Base-by-base conservation (phyloP, 176 grass and related monocot genomes). In the Zea mays region DNA sequence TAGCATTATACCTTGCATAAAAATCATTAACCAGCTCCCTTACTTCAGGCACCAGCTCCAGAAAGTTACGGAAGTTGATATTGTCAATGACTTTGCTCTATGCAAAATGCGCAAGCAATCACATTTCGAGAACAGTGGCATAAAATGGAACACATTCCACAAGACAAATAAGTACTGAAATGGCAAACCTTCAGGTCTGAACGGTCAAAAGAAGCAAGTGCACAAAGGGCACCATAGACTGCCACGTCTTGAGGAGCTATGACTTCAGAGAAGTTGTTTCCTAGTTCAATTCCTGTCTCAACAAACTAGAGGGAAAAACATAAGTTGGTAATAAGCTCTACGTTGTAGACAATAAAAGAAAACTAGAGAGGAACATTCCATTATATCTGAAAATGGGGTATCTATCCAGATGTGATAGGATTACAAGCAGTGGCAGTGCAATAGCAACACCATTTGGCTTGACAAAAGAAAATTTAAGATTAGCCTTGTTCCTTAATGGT, bases 1-100 rank as follows among this genome's bases (percentile, higher is more conserved):
- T 75, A 85, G 7, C 68, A 55, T 64, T 58, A 6, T 84, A 99
- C 96, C 96, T 99, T 82, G 92, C 84, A 83, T 99, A 99, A 76
- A 99, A 99, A 69, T 99, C 96, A 87, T 99, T 90, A 63, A 99
- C 93, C 69, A 99, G 88, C 74, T 99, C 96, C 82, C 96, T 85
- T 50, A 93, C 92, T 96, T 99, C 96, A 83, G 96, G 96, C 66
- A 95, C 86, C 79, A 99, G 85, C 78, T 99, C 96, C 72, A 99
- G 82, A 87, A 99, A 96, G 81, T 99, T 89, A 36, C 96, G 86
- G 86, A 99, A 99, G 84, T 86, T 94, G 72, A 86, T 85, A 52
- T 96, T 99, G 72, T 99, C 92, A 40, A 99, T 96, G 47, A 99
- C 87, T 89, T 99, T 99, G 70, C 82, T 93, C 96, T 99, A 79